These are phyloP conservation scores for Diaporthe ampelina DNA, from an alignment of 2,329 filamentous ascomycete species.

Conservation along the genomic window DNA sequence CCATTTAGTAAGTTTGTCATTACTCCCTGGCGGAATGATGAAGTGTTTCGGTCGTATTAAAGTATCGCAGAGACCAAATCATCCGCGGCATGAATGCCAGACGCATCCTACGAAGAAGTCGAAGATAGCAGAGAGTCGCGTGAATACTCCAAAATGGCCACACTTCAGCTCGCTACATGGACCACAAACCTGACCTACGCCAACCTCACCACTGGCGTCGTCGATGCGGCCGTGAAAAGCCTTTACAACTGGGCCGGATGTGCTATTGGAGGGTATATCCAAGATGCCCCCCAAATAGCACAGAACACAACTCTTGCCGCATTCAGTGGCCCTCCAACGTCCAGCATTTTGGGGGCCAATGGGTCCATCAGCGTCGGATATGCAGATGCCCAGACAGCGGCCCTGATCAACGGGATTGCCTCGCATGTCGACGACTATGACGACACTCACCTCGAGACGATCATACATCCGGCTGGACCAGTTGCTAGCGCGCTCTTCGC, in stretches of 20 bases:
- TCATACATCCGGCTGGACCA: constrained; percentile 68
- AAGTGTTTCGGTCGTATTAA: background rate
- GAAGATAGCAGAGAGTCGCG: background rate
- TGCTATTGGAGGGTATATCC: constrained; percentile 63
- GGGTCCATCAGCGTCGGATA: constrained; percentile 43
- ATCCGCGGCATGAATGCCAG: background rate
- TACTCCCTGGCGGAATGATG: background rate
- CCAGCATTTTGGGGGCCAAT: constrained; percentile 51
- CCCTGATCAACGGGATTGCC: constrained; percentile 67
- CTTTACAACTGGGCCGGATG: constrained; percentile 70
- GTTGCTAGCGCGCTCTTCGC: constrained; percentile 65
- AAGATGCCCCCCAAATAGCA: constrained; percentile 57
- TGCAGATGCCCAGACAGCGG: constrained; percentile 63
- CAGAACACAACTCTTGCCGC: constrained; percentile 39
- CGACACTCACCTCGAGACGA: constrained; percentile 68
- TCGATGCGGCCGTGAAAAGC: constrained; percentile 59
- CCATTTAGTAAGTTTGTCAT: background rate
- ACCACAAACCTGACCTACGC: constrained; percentile 56
- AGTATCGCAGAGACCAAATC: too few species aligned
- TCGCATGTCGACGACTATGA: constrained; percentile 70
- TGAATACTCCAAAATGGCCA: constrained; percentile 56
- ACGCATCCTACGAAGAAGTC: background rate
- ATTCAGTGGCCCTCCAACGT: constrained; percentile 50
- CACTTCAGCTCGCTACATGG: constrained; percentile 62
- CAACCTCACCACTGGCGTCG: constrained; percentile 56